Percentiles rank a stretch among this genome's conserved stretches.
Conservation (phyloP, 2,329 filamentous ascomycete genomes). For the Hypoxylon sp. region DNA sequence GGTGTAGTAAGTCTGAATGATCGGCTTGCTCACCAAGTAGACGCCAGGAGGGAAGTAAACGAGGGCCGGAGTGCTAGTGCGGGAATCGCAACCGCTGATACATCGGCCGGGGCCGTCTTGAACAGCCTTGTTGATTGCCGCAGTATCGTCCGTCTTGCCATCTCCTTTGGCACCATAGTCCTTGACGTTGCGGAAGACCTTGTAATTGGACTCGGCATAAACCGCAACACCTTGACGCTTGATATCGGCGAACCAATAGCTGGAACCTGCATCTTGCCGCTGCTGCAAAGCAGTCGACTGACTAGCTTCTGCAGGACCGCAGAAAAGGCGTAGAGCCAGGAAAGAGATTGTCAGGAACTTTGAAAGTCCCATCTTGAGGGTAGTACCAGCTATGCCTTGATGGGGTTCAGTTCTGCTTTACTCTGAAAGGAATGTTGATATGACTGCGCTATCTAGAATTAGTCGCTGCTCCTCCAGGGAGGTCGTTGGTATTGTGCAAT, state of each 20-base stretch:
- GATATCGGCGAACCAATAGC: conserved; percentile 81
- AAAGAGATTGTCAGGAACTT: conserved; percentile 49
- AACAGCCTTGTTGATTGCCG: conserved; percentile 87
- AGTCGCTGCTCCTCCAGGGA: conserved; percentile 29
- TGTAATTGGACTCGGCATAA: conserved; percentile 72
- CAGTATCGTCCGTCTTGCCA: conserved; percentile 83
- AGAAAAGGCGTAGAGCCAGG: conserved; percentile 48
- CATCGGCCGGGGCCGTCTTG: conserved; percentile 79
- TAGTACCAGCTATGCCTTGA: conserved; percentile 51
- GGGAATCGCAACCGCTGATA: conserved; percentile 83
- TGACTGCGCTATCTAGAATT: conserved; percentile 34
- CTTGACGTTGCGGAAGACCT: conserved; percentile 82
- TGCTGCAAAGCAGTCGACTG: conserved; percentile 44
- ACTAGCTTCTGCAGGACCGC: conserved; percentile 39
- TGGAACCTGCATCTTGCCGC: conserved; percentile 54
- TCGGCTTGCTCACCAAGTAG: conserved; percentile 83
- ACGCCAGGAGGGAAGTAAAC: conserved; percentile 93
- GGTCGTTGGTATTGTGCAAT: background rate
- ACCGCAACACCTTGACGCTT: conserved; percentile 76
- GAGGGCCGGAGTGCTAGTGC: conserved; percentile 84
- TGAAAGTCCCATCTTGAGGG: conserved; percentile 52
- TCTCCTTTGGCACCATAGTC: conserved; percentile 80
- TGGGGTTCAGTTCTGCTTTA: conserved; percentile 36
- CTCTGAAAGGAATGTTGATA: conserved; percentile 39
- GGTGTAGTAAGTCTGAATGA: conserved; percentile 92